A percentile compares a stretch with the other conserved stretches of the same genome.
phyloP scores from a whole-genome alignment of 495 filamentous ascomycete species.

The Oleoguttula mirabilis region DNA sequence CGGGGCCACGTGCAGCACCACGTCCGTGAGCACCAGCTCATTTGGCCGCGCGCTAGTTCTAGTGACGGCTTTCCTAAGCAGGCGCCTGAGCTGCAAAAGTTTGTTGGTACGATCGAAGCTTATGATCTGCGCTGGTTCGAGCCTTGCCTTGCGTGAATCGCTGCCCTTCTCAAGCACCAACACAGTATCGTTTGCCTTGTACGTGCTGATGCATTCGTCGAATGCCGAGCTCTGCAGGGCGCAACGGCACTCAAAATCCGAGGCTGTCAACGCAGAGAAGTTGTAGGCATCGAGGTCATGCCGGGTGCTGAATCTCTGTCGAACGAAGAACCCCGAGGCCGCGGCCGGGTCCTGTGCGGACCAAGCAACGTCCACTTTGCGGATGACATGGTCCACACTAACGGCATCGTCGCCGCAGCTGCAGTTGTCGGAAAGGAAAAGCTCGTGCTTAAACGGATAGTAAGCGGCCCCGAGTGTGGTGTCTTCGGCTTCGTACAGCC shows the following conservation, averaged over 20 bases:
- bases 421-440: slow-evolving; percentile 69
- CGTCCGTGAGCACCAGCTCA: slow-evolving; percentile 50
- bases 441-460: slow-evolving; percentile 57
- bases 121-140: slow-evolving; percentile 48
- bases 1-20: slow-evolving; percentile 30
- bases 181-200: slow-evolving; percentile 43
- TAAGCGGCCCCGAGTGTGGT: slow-evolving; percentile 50
- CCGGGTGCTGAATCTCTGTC: slow-evolving; percentile 49
- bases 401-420: slow-evolving; percentile 45
- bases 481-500: slow-evolving; percentile 58
- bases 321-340: slow-evolving; percentile 46
- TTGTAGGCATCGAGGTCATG: slow-evolving; percentile 25
- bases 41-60: slow-evolving; percentile 37
- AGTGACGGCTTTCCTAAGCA: slow-evolving; percentile 28
- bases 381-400: slow-evolving; percentile 35
- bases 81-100: slow-evolving; percentile 33
- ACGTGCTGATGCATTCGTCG: slow-evolving; percentile 19
- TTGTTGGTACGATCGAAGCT: slow-evolving; percentile 29
- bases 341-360: slow-evolving; percentile 34
- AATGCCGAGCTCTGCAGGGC: slow-evolving; percentile 21
- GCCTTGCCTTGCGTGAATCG: too few relatives aligned
- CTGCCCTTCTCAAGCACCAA: slow-evolving; percentile 29
- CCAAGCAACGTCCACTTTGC: slow-evolving; percentile 44
- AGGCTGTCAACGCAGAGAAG: slow-evolving; percentile 43
- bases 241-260: slow-evolving; percentile 29